Evolutionary conservation across 306 rosid genomes (phyloP).

Genomic region (Astragalus membranaceus): DNA sequence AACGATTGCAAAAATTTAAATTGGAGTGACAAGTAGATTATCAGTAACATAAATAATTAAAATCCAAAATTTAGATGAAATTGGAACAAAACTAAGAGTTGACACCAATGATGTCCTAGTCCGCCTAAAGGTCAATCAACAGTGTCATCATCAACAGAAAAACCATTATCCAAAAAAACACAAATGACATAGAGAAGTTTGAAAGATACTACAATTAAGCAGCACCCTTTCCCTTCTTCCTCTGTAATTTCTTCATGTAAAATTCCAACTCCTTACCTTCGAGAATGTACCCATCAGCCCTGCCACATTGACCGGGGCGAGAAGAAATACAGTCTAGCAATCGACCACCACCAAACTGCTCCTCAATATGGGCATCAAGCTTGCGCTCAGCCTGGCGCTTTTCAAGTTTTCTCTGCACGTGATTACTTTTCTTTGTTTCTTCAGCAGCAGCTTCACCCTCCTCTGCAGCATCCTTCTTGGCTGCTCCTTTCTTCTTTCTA

Average conservation of each 20-base stretch:
- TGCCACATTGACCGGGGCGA: conserved; percentile 49
- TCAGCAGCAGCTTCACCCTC: conserved; percentile 31
- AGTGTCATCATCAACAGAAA: neutral
- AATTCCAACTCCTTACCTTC: conserved; percentile 48
- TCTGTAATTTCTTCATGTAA: conserved; percentile 42
- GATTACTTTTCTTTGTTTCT: conserved; percentile 39
- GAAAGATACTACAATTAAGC: conserved; percentile 8
- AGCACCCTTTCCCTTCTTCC: conserved; percentile 40
- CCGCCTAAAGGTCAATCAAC: neutral
- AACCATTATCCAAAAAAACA: neutral
- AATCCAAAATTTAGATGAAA: conserved; percentile 4
- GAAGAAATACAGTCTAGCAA: conserved; percentile 46
- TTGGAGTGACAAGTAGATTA: neutral
- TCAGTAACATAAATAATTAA: neutral
- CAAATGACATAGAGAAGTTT: neutral
- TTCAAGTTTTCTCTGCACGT: conserved; percentile 37
- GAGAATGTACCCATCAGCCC: conserved; percentile 49
- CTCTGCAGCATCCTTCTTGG: conserved; percentile 47
- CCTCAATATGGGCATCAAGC: conserved; percentile 39
- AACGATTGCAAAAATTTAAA: neutral
- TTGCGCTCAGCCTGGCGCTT: conserved; percentile 33
- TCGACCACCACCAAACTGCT: conserved; percentile 41
- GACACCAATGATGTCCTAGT: neutral
- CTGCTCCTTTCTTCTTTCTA: conserved; percentile 34
- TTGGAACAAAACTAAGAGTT: conserved; percentile 1